Percentiles rank a stretch among this genome's conserved stretches.
phyloP scores from a whole-genome alignment of 1,284 basidiomycete species.

The Rhodotorula glutinis region DNA sequence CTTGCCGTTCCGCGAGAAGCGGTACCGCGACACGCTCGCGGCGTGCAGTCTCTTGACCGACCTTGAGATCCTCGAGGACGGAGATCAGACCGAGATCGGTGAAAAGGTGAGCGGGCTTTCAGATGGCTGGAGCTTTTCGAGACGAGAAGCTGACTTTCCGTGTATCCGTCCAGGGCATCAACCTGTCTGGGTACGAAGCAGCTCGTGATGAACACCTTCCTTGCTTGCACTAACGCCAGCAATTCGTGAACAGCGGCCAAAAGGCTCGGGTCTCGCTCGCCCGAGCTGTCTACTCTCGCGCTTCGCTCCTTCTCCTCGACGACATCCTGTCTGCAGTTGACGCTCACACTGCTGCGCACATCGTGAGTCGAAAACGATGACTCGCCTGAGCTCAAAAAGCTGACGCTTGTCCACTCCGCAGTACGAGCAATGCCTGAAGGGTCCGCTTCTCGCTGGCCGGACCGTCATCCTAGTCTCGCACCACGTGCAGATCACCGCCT shows the following conservation, averaged over 20 bases:
- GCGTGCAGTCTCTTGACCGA: constrained; percentile 74
- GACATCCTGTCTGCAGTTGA: constrained; percentile 61
- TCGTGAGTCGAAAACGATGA: constrained; percentile 21
- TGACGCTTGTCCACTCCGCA: not conserved
- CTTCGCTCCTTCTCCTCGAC: constrained; percentile 69
- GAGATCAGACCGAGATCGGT: constrained; percentile 87
- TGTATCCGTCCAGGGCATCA: constrained; percentile 52
- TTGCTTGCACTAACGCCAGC: no score
- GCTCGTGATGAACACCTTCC: no score
- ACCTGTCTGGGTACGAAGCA: constrained; percentile 63
- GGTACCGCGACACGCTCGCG: constrained; percentile 74
- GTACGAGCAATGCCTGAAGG: constrained; percentile 75
- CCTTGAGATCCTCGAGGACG: constrained; percentile 89
- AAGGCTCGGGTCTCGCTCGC: constrained; percentile 89
- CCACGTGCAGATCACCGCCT: constrained; percentile 74
- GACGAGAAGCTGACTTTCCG: no score
- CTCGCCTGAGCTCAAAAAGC: not conserved
- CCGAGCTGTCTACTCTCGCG: constrained; percentile 88
- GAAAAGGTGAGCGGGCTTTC: constrained; percentile 52
- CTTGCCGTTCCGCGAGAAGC: constrained; percentile 68
- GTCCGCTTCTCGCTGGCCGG: constrained; percentile 72
- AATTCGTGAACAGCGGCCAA: constrained; percentile 60
- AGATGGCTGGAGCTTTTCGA: not conserved
- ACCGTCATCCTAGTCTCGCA: constrained; percentile 86
- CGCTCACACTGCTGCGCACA: constrained; percentile 49